These are phyloP conservation scores for Linnemannia hyalina DNA, from an alignment of 192 early-diverging fungal genomes.

Conservation along the genomic window DNA sequence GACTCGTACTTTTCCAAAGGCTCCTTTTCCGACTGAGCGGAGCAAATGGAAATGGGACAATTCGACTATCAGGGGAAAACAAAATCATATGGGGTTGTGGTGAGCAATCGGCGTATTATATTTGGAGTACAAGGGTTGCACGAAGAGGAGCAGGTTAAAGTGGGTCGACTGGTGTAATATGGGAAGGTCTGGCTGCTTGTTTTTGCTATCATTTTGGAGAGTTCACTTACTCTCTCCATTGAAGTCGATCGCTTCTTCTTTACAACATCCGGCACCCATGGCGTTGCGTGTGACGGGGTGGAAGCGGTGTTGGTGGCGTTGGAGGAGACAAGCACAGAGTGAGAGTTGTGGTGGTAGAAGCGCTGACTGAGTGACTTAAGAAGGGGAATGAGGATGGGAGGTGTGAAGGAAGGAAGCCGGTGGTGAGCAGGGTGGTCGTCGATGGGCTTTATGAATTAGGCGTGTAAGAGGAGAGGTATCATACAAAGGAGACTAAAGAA, in stretches of 20 bases:
- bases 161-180: neutral
- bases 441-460: neutral
- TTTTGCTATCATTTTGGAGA: neutral
- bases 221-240: conserved; percentile 72
- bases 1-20: conserved; percentile 96
- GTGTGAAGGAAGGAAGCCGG: neutral
- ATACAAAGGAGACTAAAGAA: neutral
- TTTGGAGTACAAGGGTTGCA: neutral
- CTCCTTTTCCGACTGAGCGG: conserved; percentile 92
- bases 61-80: conserved; percentile 65
- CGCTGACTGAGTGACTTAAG: neutral
- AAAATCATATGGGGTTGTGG: neutral
- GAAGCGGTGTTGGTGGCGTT: neutral
- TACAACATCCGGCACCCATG: conserved; percentile 68
- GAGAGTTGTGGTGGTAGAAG: neutral
- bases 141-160: neutral
- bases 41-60: conserved; percentile 92
- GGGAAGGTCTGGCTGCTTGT: neutral
- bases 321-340: neutral
- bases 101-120: neutral
- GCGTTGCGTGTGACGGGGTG: neutral
- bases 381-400: neutral
- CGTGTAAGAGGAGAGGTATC: neutral
- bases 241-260: conserved; percentile 78
- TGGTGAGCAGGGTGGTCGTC: neutral